Evolutionary conservation across 129 eudicot species (phyloP).

Genomic region (Oenanthe sinensis): DNA sequence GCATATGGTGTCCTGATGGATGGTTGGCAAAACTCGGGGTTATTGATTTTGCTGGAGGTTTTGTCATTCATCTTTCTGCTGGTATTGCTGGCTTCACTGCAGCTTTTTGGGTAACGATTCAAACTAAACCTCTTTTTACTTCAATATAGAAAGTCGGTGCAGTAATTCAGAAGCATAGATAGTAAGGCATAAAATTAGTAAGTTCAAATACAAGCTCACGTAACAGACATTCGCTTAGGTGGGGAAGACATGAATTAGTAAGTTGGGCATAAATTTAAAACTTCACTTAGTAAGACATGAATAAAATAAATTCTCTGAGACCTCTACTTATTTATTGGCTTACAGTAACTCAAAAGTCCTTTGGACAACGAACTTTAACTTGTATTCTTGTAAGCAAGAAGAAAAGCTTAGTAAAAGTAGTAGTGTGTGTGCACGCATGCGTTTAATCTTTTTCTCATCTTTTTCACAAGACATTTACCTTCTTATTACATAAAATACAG

Average conservation of each 20-base stretch:
- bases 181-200: background rate
- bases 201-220: background rate
- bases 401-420: background rate
- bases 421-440: background rate
- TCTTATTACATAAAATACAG: slow-evolving; percentile 17
- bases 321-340: no score
- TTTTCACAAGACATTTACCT: background rate
- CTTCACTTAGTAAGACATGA: background rate
- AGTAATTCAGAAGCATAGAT: background rate
- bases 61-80: slow-evolving; percentile 53
- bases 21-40: slow-evolving; percentile 62
- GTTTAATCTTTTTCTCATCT: background rate
- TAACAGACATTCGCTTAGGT: background rate
- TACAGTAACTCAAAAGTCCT: no score
- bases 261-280: background rate
- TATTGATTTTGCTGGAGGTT: slow-evolving; percentile 64
- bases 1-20: slow-evolving; percentile 54
- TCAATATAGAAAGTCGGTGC: background rate
- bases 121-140: background rate
- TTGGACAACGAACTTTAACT: no score
- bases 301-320: no score
- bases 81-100: slow-evolving; percentile 66
- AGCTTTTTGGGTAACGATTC: slow-evolving; percentile 42
- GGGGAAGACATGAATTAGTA: background rate
- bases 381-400: background rate